Base-by-base conservation (phyloP, 129 eudicot genomes). In the Oenanthe sinensis region DNA sequence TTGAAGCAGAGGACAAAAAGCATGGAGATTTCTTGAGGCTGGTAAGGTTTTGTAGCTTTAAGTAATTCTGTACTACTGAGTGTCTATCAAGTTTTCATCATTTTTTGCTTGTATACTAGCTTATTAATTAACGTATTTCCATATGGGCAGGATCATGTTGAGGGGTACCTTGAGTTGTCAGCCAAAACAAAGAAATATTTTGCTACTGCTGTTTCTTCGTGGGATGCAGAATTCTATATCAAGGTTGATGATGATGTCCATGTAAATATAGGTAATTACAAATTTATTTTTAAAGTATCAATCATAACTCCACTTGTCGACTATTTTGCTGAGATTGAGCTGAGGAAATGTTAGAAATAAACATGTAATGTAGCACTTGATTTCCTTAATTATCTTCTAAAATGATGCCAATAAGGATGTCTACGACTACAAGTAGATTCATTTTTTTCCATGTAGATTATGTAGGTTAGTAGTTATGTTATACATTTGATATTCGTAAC, bases 181-280 rank as follows among this genome's bases (percentile, higher is more conserved):
- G 96, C 96, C 70, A 92, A 90, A 87, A 92, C 97, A 24, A 92
- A 88, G 83, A 74, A 85, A 43, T 92, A 90, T 85, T 92, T 92
- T 79, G 92, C 93, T 76, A 88, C 96, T 17, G 96, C 97, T 43
- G 97, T 92, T 84, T 75, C 91, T 46, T 78, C 82, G 60, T 92
- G 97, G 97, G 97, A 92, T 87, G 97, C 97, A 36, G 97, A 92
- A 75, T 92, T 90, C 79, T 92, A 92, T 78, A 88, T 92, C 88
- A 92, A 90, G 77, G 97, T 92, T 80, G 97, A 92, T 75, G 97
- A 92, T 81, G 97, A 92, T 83, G 93, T 92, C 65, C 97, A 92
- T 74, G 97, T 92, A 37, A 92, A 92, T 83, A 88, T 92, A 87
- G 97, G 97, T 92, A 81, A 86, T 43, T 44, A 46, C 15, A 24